Percentiles rank a stretch among this genome's conserved stretches.
These are phyloP conservation scores for Hericium alpestre DNA, from an alignment of 768 basidiomycete species.

Conservation along the genomic window DNA sequence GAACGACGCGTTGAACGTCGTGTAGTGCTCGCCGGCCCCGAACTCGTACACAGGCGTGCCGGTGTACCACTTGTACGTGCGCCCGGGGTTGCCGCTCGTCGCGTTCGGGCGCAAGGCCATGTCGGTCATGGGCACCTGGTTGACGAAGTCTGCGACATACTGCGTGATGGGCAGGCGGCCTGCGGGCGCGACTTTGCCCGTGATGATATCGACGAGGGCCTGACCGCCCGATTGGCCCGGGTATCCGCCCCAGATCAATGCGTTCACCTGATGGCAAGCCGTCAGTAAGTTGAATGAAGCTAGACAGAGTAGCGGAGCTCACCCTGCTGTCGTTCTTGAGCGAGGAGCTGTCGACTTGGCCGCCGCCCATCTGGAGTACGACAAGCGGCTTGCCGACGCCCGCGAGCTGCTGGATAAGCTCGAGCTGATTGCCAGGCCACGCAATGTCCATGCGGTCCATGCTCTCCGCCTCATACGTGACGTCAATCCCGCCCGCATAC, in stretches of 20 bases:
- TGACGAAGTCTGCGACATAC: constrained; percentile 34
- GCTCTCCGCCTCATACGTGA: constrained; percentile 36
- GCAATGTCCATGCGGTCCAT: constrained; percentile 36
- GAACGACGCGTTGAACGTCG: constrained; percentile 36
- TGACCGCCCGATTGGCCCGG: constrained; percentile 46
- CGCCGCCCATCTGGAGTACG: constrained; percentile 47
- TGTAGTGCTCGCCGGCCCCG: constrained; percentile 46
- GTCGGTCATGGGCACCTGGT: constrained; percentile 45
- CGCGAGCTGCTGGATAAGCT: constrained; percentile 34
- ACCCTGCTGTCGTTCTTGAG: constrained; percentile 31
- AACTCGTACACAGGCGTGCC: constrained; percentile 42
- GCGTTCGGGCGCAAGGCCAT: constrained; percentile 41
- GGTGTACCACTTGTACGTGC: constrained; percentile 50
- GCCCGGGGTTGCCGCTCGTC: constrained; percentile 32
- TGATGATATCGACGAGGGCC: constrained; percentile 42
- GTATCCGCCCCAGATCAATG: constrained; percentile 48
- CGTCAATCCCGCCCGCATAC: constrained; percentile 46
- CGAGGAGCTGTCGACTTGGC: constrained; percentile 39
- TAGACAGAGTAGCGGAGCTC: too few species aligned
- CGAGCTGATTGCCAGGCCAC: constrained; percentile 48
- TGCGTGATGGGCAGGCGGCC: constrained; percentile 46
- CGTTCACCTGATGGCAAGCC: too few species aligned
- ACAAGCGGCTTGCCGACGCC: constrained; percentile 40
- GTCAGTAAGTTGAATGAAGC: too few species aligned
- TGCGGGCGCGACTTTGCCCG: constrained; percentile 40